A percentile compares a stretch with the other conserved stretches of the same genome.
Evolutionary conservation across 176 grass and related monocot genomes (phyloP).

Genomic region (Phragmites australis): DNA sequence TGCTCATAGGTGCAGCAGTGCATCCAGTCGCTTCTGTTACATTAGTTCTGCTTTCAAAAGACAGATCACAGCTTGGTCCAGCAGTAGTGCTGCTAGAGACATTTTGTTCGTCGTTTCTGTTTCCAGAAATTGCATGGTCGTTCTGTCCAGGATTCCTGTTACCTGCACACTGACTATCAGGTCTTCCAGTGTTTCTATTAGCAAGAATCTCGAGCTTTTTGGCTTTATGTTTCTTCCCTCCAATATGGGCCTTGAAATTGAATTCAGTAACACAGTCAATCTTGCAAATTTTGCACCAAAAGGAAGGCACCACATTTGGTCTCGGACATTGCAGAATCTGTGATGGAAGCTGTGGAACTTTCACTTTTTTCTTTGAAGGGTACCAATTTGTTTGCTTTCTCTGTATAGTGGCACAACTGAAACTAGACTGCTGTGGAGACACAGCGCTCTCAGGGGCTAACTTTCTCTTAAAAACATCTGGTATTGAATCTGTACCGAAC

Average conservation of each 20-base stretch:
- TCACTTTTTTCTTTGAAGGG: slow-evolving; percentile 45
- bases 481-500: slow-evolving; percentile 9
- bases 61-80: neutral
- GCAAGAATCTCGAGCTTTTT: slow-evolving; percentile 56
- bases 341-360: slow-evolving; percentile 37
- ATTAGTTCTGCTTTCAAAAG: slow-evolving; percentile 32
- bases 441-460: slow-evolving; percentile 8
- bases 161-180: slow-evolving; percentile 7
- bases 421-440: slow-evolving; percentile 24
- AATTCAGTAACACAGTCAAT: slow-evolving; percentile 69
- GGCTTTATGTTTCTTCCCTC: slow-evolving; percentile 70
- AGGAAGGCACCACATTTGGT: slow-evolving; percentile 48
- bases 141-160: slow-evolving; percentile 27
- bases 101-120: slow-evolving; percentile 25
- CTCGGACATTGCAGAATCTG: slow-evolving; percentile 37
- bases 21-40: neutral
- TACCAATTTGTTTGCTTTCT: slow-evolving; percentile 34
- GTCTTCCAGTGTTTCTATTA: slow-evolving; percentile 36
- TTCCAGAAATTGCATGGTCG: slow-evolving; percentile 28
- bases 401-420: neutral
- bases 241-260: slow-evolving; percentile 62
- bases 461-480: slow-evolving; percentile 44
- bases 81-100: neutral
- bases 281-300: slow-evolving; percentile 84
- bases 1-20: neutral